phyloP scores from a whole-genome alignment of 768 basidiomycete genomes.

The Agrocybe praecox region DNA sequence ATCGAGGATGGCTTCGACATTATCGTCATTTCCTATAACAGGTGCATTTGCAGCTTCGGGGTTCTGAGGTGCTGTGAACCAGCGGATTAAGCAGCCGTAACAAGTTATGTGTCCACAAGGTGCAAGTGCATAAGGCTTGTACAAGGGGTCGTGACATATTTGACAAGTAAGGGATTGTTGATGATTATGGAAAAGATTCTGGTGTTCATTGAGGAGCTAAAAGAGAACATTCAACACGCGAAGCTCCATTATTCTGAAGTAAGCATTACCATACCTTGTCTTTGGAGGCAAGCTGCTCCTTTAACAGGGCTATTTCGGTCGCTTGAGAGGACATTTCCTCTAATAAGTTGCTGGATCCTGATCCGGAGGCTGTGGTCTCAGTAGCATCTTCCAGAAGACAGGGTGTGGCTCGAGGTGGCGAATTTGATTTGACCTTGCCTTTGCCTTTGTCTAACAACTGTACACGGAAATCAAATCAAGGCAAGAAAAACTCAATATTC shows the following conservation, averaged over 20 bases:
- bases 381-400: constrained; percentile 5
- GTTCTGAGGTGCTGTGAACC: constrained; percentile 60
- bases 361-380: constrained; percentile 14
- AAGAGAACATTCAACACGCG: constrained; percentile 3
- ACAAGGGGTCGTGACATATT: constrained; percentile 75
- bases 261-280: constrained; percentile 32
- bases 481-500: background rate
- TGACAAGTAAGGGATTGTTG: constrained; percentile 74
- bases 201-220: constrained; percentile 55
- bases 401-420: constrained; percentile 10
- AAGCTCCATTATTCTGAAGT: background rate
- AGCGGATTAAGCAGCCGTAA: constrained; percentile 69
- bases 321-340: constrained; percentile 7
- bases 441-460: constrained; percentile 42
- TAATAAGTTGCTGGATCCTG: constrained; percentile 2
- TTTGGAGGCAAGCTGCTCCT: constrained; percentile 43
- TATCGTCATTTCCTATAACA: constrained; percentile 5
- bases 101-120: constrained; percentile 80
- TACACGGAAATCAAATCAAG: constrained; percentile 1
- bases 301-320: constrained; percentile 40
- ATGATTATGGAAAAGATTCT: constrained; percentile 52
- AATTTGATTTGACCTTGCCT: constrained; percentile 32
- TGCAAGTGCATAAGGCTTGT: constrained; percentile 72
- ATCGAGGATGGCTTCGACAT: constrained; percentile 20
- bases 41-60: constrained; percentile 28